Evolutionary conservation across 1,139 yeast species (phyloP), one percentile per base, ranked within the genome.

Genomic region (Diutina siamensis): DNA sequence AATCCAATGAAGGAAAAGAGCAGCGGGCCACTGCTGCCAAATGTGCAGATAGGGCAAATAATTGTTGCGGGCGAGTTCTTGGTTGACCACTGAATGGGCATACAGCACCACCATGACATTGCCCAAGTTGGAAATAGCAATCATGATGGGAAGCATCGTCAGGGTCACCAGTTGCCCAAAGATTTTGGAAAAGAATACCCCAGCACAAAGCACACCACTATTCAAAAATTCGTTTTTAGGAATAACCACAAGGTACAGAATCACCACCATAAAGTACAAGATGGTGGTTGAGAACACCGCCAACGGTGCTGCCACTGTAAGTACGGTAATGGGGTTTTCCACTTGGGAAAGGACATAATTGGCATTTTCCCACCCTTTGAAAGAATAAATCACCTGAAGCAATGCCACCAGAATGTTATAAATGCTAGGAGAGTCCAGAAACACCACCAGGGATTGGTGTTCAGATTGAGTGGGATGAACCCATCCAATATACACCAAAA

Each of bases 91-190:
- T 19, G 87, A 84, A 57, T 83, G 94, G 1, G 92, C 82, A 57
- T 78, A 84, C 32, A 83, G 78, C 34, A 83, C 94, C 41, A 84
- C 80, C 61, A 83, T 65, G 27, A 84, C 92, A 56, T 84, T 84
- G 32, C 94, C 94, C 44, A 83, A 63, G 25, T 87, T 86, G 51
- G 85, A 78, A 35, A 83, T 64, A 1, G 89, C 86, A 40, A 84
- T 86, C 50, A 83, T 71, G n/a, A 80, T 76, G 0, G 88, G 80
- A 27, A 84, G 71, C 5, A 84, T 76, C 49, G 72, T 71, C 48
- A 74, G 57, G 1, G 82, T 80, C n/a, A 82, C 74, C 32, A 70
- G 68, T 45, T 70, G 70, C 40, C 92, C 92, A 62, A 83, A 83
- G n/a, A 80, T 80, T 54, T 79, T 78, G 48, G 74, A 74, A 62